These are phyloP conservation scores for Vaccinium myrtillus DNA, from an alignment of 148 eudicot genomes.

Conservation along the genomic window DNA sequence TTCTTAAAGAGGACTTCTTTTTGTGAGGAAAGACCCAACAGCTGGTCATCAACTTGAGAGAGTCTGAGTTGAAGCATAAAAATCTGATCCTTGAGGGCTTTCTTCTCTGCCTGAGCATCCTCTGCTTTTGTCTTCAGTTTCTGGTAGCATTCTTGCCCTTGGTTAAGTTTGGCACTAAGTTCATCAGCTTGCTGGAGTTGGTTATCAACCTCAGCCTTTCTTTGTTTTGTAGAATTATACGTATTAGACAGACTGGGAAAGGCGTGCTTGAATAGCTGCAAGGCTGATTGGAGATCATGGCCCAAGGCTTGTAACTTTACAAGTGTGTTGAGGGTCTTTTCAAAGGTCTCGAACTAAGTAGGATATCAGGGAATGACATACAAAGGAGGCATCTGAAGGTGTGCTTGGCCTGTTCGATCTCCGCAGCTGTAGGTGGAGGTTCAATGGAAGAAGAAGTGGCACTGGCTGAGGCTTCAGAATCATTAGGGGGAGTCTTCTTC, in stretches of 20 bases:
- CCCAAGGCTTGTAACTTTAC: not conserved
- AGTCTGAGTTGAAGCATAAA: not conserved
- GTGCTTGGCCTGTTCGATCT: not conserved
- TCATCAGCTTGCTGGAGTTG: not conserved
- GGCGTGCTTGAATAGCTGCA: not conserved
- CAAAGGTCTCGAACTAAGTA: not conserved
- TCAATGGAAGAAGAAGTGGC: not conserved
- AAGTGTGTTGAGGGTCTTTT: not conserved
- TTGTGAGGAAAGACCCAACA: not conserved
- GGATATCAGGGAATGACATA: not conserved
- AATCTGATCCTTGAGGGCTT: not conserved
- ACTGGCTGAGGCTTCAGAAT: not conserved
- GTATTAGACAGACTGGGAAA: not conserved
- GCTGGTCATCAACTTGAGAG: not conserved
- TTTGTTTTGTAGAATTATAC: not conserved
- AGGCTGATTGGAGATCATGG: not conserved
- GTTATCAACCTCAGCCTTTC: not conserved
- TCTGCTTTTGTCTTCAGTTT: not conserved
- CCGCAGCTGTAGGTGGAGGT: not conserved
- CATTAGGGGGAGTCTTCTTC: not conserved
- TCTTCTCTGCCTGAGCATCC: not conserved
- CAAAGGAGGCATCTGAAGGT: not conserved
- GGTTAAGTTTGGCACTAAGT: not conserved
- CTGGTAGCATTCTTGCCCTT: not conserved
- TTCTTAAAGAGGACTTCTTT: not conserved